Conservation (phyloP, 352 stramenopile genomes). For the Lagenidium giganteum region DNA sequence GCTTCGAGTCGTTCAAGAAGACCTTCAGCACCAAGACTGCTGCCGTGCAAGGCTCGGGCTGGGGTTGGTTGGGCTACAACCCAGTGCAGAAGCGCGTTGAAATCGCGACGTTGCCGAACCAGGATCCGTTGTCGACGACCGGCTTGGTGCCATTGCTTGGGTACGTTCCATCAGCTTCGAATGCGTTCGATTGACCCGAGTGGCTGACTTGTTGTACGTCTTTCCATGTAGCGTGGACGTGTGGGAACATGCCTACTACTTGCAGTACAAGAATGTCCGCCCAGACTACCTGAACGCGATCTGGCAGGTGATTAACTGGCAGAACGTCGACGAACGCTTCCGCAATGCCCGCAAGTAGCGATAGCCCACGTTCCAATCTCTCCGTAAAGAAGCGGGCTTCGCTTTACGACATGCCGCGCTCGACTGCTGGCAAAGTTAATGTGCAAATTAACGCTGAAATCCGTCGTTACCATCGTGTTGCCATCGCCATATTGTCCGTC, state of each 20-base stretch:
- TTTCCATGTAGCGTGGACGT: constrained; percentile 90
- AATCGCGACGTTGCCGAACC: constrained; percentile 90
- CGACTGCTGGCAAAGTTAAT: too few relatives aligned
- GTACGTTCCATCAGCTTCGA: constrained; percentile 14
- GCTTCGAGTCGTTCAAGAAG: constrained; percentile 91
- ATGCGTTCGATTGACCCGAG: too few relatives aligned
- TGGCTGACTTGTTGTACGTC: constrained; percentile 2
- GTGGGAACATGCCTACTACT: constrained; percentile 97
- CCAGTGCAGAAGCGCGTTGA: constrained; percentile 78
- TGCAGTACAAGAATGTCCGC: constrained; percentile 96
- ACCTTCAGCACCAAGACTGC: constrained; percentile 85
- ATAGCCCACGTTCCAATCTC: too few relatives aligned
- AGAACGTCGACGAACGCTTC: constrained; percentile 84
- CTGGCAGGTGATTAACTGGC: constrained; percentile 95
- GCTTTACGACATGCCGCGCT: too few relatives aligned
- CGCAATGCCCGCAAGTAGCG: constrained; percentile 70
- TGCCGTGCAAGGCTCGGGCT: constrained; percentile 96
- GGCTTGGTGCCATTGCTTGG: constrained; percentile 94
- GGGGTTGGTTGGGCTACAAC: constrained; percentile 97
- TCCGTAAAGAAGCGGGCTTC: too few relatives aligned
- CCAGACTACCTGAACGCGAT: constrained; percentile 94
- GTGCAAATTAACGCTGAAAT: too few relatives aligned
- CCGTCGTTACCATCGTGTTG: too few relatives aligned
- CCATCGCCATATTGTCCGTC: too few relatives aligned
- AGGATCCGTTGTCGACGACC: constrained; percentile 95